These are phyloP conservation scores for Termitomyces sp. DNA, from an alignment of 768 basidiomycete species.

Conservation along the genomic window DNA sequence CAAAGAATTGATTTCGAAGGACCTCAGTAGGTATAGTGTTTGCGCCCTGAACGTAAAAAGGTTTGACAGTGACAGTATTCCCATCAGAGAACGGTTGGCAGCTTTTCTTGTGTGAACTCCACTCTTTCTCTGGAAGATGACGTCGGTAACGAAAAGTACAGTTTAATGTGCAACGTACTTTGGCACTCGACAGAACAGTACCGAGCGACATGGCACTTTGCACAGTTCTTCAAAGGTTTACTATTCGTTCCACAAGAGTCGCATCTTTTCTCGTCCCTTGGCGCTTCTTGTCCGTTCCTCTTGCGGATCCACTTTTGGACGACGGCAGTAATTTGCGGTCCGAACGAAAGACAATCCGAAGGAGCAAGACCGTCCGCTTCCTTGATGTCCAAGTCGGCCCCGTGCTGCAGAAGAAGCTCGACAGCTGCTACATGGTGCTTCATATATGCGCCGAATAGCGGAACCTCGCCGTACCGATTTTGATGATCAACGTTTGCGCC, in stretches of 20 bases:
- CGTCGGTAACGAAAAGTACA: background rate
- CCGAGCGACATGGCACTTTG: conserved; percentile 36
- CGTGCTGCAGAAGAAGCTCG: conserved; percentile 44
- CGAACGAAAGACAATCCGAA: conserved; percentile 25
- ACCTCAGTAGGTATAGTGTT: conserved; percentile 20
- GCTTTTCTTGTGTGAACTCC: conserved; percentile 41
- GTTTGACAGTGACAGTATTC: conserved; percentile 43
- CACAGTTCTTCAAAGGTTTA: conserved; percentile 35
- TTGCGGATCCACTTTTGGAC: conserved; percentile 44
- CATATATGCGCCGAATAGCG: conserved; percentile 31
- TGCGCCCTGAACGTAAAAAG: conserved; percentile 26
- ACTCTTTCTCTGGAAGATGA: conserved; percentile 32
- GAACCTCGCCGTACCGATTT: conserved; percentile 43
- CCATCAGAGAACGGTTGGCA: conserved; percentile 41
- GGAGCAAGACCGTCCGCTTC: conserved; percentile 36
- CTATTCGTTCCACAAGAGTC: conserved; percentile 26
- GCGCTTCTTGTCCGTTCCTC: conserved; percentile 37
- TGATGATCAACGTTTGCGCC: conserved; percentile 47
- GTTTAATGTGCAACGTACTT: conserved; percentile 28
- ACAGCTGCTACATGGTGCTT: conserved; percentile 25
- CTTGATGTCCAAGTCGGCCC: conserved; percentile 37
- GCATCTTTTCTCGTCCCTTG: conserved; percentile 41
- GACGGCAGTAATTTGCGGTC: conserved; percentile 38
- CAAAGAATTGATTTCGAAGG: conserved; percentile 20
- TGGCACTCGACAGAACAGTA: conserved; percentile 57